Base-by-base conservation (phyloP, 1,284 basidiomycete species). In the Xerocomus minutiporus region DNA sequence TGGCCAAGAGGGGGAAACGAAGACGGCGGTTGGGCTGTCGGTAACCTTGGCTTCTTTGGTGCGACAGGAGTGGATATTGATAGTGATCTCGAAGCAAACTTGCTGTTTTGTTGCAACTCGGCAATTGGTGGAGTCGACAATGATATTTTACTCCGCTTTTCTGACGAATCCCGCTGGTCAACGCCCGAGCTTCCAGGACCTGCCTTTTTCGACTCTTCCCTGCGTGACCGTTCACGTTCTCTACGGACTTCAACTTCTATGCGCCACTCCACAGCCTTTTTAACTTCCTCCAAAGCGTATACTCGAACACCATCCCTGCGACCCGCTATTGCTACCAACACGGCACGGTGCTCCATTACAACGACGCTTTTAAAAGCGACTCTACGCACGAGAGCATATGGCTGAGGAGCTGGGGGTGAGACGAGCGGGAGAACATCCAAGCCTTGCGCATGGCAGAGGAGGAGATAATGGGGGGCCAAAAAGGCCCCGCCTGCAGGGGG, bases 301-400 rank as follows among this genome's bases (percentile, higher is more conserved):
- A 91, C 89, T 39, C 88, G 78, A 38, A 91, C 88, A 3, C 89
- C 88, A 59, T 91, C 88, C 59, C 88, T 74, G 55, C 88, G 74
- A 13, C 88, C 88, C 12, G 89, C 89, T 57, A 91, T 90, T 15
- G 89, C 88, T 12, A 91, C 88, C 20, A 91, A 72, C 2, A 91
- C 88, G 8, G 88, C 88, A 32, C 89, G 82, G 61, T 91, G 87
- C 61, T 91, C 89, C 88, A 91, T 91, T 15, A 91, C 83, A 1
- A 91, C 86, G n/a, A 91, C 83, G 53, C 80, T 83, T 65, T 90
- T 91, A 71, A 91, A 91, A 40, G 79, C 77, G 41, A 90, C 87
- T 49, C 88, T 77, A 28, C 88, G 80, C 20, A 91, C 83, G 39
- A 91, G 76, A 7, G 89, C 83, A 68, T 88, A 91, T 9, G 89